These are phyloP conservation scores for Piloderma croceum DNA, from an alignment of 768 basidiomycete genomes.

Conservation along the genomic window DNA sequence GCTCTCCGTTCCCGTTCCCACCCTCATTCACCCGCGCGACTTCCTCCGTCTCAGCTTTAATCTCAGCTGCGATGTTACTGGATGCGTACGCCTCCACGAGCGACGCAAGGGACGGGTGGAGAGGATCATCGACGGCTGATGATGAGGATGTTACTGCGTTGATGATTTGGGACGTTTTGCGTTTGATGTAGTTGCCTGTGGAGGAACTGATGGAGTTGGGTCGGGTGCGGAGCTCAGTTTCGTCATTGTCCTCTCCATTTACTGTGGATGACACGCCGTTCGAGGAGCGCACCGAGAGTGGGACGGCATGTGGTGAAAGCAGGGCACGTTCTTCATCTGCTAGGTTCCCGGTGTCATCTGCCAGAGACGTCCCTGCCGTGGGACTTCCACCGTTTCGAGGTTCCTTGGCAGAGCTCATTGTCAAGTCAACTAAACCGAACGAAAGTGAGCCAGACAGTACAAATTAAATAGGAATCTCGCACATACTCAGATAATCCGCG, in stretches of 20 bases:
- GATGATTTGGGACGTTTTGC: slow-evolving; percentile 70
- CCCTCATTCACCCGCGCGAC: slow-evolving; percentile 20
- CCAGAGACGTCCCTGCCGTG: slow-evolving; percentile 21
- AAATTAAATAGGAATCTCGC: background rate
- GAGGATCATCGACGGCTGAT: slow-evolving; percentile 24
- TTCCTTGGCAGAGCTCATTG: slow-evolving; percentile 52
- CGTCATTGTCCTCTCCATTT: slow-evolving; percentile 34
- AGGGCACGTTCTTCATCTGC: slow-evolving; percentile 71
- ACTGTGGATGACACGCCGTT: slow-evolving; percentile 25
- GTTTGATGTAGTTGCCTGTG: slow-evolving; percentile 51
- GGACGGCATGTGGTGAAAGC: slow-evolving; percentile 20
- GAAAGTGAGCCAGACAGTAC: background rate
- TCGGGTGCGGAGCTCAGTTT: slow-evolving; percentile 48
- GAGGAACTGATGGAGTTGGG: slow-evolving; percentile 38
- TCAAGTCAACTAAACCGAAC: slow-evolving; percentile 61
- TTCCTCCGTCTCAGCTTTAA: slow-evolving; percentile 56
- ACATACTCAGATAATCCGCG: slow-evolving; percentile 90
- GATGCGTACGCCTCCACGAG: slow-evolving; percentile 69
- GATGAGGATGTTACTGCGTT: slow-evolving; percentile 45
- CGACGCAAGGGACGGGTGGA: slow-evolving; percentile 56
- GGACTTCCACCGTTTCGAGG: slow-evolving; percentile 24
- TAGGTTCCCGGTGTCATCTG: slow-evolving; percentile 38
- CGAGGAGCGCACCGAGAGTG: slow-evolving; percentile 35
- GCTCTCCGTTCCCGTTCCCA: slow-evolving; percentile 33
- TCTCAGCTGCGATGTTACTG: slow-evolving; percentile 59